A percentile compares a stretch with the other conserved stretches of the same genome.
phyloP scores from a whole-genome alignment of 2,329 filamentous ascomycete species.

The Metarhizium sp. region DNA sequence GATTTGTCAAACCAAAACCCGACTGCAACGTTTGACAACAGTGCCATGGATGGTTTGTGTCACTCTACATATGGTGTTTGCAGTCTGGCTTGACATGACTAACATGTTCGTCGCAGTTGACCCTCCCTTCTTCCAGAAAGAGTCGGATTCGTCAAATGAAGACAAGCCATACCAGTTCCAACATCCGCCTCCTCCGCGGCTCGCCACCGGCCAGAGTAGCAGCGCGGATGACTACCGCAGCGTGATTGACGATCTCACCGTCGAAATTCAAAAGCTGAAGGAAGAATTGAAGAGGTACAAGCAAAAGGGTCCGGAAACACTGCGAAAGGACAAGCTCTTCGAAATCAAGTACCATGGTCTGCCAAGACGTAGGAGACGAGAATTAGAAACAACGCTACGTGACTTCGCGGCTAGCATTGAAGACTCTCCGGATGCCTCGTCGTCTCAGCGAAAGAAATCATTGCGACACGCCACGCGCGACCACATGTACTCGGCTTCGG shows the following conservation, averaged over 20 bases:
- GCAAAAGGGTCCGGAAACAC: constrained; percentile 52
- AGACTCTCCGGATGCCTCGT: constrained; percentile 32
- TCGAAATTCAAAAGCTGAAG: constrained; percentile 74
- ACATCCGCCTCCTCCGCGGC: constrained; percentile 18
- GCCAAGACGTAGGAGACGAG: constrained; percentile 61
- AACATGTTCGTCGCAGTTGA: constrained; percentile 27
- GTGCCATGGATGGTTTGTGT: constrained; percentile 37
- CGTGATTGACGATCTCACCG: constrained; percentile 79
- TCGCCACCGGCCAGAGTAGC: constrained; percentile 37
- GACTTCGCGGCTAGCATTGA: constrained; percentile 60
- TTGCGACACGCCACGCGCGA: constrained; percentile 29
- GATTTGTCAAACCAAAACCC: constrained; percentile 43
- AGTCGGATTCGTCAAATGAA: constrained; percentile 42
- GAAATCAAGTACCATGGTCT: constrained; percentile 74
- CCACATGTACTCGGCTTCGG: constrained; percentile 29
- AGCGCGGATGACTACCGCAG: constrained; percentile 68
- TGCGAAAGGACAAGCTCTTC: constrained; percentile 70
- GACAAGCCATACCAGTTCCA: constrained; percentile 20
- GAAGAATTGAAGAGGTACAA: constrained; percentile 64
- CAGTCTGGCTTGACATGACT: not conserved
- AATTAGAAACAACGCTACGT: constrained; percentile 64
- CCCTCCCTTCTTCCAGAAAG: constrained; percentile 46
- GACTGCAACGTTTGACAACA: constrained; percentile 29
- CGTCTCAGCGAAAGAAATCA: constrained; percentile 29
- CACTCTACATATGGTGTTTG: not conserved